Evolutionary conservation across 768 basidiomycete genomes (phyloP).

Genomic region (Boletus pseudopeckii): DNA sequence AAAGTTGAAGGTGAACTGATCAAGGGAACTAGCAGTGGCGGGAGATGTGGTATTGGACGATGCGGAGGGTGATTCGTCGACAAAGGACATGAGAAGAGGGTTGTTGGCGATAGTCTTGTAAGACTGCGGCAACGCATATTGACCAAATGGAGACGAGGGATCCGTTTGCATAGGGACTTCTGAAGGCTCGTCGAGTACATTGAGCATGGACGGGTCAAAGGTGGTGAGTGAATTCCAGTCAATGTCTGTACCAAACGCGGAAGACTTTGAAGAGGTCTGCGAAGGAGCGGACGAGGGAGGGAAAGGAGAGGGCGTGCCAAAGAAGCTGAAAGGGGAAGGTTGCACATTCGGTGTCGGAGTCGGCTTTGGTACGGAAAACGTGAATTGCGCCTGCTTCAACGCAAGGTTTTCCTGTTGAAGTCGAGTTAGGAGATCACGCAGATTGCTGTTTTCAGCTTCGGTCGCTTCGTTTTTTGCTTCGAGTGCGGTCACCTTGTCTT

Average conservation of each 20-base stretch:
- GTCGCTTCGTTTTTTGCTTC: slow-evolving; percentile 77
- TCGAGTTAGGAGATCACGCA: slow-evolving; percentile 79
- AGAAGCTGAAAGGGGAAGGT: slow-evolving; percentile 25
- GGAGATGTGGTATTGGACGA: slow-evolving; percentile 16
- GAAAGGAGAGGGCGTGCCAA: slow-evolving; percentile 21
- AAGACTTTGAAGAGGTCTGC: slow-evolving; percentile 28
- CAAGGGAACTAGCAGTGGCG: slow-evolving; percentile 24
- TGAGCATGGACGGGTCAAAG: slow-evolving; percentile 69
- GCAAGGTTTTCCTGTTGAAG: slow-evolving; percentile 84
- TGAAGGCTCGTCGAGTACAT: slow-evolving; percentile 59
- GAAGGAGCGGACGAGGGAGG: slow-evolving; percentile 28
- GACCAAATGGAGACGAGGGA: slow-evolving; percentile 44
- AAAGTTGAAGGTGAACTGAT: slow-evolving; percentile 44
- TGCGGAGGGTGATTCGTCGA: slow-evolving; percentile 44
- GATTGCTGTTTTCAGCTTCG: slow-evolving; percentile 79
- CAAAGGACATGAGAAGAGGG: slow-evolving; percentile 82
- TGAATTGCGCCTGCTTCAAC: slow-evolving; percentile 80
- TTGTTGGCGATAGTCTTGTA: slow-evolving; percentile 83
- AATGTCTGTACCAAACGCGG: slow-evolving; percentile 26
- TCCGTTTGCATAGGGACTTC: slow-evolving; percentile 60
- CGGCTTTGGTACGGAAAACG: slow-evolving; percentile 70
- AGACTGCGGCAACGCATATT: slow-evolving; percentile 41
- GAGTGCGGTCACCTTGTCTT: slow-evolving; percentile 85
- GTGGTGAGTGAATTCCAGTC: slow-evolving; percentile 68
- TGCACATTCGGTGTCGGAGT: slow-evolving; percentile 21